These are phyloP conservation scores for Sideroxylon spinosum DNA, from an alignment of 179 eudicot species.

Conservation along the genomic window DNA sequence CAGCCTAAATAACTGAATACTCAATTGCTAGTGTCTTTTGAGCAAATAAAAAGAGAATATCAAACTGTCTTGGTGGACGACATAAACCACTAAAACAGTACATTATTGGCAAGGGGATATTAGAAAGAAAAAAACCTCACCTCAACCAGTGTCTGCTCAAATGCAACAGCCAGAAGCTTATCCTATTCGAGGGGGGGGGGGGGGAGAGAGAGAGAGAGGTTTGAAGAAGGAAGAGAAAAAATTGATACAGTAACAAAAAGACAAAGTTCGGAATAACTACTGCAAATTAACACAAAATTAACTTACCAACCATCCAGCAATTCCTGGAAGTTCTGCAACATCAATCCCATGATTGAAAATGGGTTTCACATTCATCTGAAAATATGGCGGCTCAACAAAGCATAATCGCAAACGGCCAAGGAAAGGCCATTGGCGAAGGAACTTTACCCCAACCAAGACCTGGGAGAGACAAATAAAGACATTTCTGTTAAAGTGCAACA, in stretches of 20 bases:
- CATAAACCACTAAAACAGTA: neutral
- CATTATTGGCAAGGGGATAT: neutral
- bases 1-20: neutral
- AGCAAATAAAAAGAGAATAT: neutral
- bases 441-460: slow-evolving; percentile 92
- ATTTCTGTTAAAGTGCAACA: neutral
- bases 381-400: slow-evolving; percentile 94
- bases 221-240: neutral
- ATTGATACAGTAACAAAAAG: neutral
- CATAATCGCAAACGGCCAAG: slow-evolving; percentile 82
- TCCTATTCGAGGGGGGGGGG: slow-evolving; percentile 42
- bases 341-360: slow-evolving; percentile 74
- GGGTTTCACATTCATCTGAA: slow-evolving; percentile 91
- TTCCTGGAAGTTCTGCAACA: slow-evolving; percentile 88
- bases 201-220: slow-evolving; percentile 1
- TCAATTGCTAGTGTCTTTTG: slow-evolving; percentile 2
- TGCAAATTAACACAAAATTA: neutral
- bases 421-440: slow-evolving; percentile 78
- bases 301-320: slow-evolving; percentile 95
- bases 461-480: slow-evolving; percentile 22
- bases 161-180: slow-evolving; percentile 72
- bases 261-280: neutral
- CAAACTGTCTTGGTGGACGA: neutral
- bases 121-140: slow-evolving; percentile 31
- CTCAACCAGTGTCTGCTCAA: slow-evolving; percentile 97